Evolutionary conservation across 148 eudicot genomes (phyloP).

Genomic region (Cornus florida): DNA sequence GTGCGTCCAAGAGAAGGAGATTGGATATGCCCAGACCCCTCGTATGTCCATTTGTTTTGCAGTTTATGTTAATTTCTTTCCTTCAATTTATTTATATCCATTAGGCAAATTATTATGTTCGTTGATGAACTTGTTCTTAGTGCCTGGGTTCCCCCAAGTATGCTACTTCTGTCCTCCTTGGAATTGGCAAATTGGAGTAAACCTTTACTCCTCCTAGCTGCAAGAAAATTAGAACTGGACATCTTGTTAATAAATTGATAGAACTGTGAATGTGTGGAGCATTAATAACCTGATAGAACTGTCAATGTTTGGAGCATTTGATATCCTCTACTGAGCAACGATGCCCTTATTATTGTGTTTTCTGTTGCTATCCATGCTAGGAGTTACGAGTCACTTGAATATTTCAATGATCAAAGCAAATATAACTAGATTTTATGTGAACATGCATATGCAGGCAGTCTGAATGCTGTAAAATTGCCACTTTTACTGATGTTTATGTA

Average conservation of each 20-base stretch:
- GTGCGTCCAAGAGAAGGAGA: slow-evolving; percentile 96
- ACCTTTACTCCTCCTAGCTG: neutral
- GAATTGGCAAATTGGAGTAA: neutral
- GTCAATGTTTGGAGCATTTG: neutral
- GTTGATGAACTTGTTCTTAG: neutral
- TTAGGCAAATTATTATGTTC: neutral
- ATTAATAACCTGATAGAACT: neutral
- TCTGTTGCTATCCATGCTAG: neutral
- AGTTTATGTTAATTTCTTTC: neutral
- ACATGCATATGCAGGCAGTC: neutral
- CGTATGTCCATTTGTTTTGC: slow-evolving; percentile 42
- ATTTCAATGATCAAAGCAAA: neutral
- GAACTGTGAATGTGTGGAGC: neutral
- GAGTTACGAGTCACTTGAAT: neutral
- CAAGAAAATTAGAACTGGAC: neutral
- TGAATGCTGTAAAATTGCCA: neutral
- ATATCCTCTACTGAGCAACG: neutral
- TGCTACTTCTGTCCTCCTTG: neutral
- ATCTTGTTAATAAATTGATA: neutral
- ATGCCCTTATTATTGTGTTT: neutral
- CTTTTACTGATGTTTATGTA: neutral
- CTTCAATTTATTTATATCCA: neutral
- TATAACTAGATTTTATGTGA: neutral
- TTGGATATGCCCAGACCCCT: slow-evolving; percentile 81
- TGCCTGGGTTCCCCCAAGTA: neutral